phyloP scores from a whole-genome alignment of 2,329 filamentous ascomycete genomes.

The Acrodontium crateriforme region DNA sequence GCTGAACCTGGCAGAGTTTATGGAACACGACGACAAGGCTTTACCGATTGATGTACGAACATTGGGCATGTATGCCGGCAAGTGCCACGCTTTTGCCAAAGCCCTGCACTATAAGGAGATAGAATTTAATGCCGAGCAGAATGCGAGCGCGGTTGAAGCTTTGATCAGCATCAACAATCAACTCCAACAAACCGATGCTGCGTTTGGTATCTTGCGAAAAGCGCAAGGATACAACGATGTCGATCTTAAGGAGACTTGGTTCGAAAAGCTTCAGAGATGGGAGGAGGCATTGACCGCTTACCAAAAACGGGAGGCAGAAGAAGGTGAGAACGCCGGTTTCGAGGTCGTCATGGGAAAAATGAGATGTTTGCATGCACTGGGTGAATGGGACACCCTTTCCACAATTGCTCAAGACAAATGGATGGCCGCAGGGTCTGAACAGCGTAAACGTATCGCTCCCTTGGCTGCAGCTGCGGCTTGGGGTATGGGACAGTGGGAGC shows the following conservation, averaged over 20 bases:
- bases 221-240: conserved; percentile 94
- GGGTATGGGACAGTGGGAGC: conserved; percentile 92
- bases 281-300: conserved; percentile 91
- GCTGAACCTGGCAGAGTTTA: conserved; percentile 94
- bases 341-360: conserved; percentile 99
- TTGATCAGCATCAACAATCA: conserved; percentile 99
- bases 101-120: conserved; percentile 97
- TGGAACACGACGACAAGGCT: conserved; percentile 99
- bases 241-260: conserved; percentile 94
- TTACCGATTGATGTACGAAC: conserved; percentile 93
- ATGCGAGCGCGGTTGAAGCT: conserved; percentile 86
- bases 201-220: conserved; percentile 92
- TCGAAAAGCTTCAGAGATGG: conserved; percentile 96
- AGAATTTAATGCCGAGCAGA: conserved; percentile 96
- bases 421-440: conserved; percentile 75
- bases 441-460: conserved; percentile 81
- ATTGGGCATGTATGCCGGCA: conserved; percentile 83
- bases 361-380: conserved; percentile 90
- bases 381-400: conserved; percentile 92
- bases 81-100: conserved; percentile 96
- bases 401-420: conserved; percentile 83
- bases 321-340: conserved; percentile 49
- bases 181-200: conserved; percentile 94
- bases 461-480: conserved; percentile 91
- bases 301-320: conserved; percentile 66